Conservation (phyloP, 306 rosid genomes). For the Lathyrus sativus region DNA sequence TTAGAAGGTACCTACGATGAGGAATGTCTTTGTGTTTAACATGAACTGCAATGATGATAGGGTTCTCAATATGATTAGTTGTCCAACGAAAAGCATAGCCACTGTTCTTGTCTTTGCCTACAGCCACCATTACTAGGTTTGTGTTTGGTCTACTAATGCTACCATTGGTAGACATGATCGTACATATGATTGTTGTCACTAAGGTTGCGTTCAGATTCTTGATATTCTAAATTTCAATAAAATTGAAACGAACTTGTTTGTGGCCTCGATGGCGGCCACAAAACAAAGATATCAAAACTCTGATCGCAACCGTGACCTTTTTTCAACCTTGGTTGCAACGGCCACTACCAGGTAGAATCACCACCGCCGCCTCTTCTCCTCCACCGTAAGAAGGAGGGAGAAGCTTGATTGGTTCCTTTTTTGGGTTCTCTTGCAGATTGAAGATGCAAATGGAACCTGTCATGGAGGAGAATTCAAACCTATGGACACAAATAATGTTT, state of each 20-base stretch:
- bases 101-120: constrained; percentile 78
- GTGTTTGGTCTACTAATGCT: constrained; percentile 28
- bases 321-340: not conserved
- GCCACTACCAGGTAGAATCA: not conserved
- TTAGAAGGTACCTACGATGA: constrained; percentile 76
- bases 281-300: not conserved
- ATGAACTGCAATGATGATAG: constrained; percentile 59
- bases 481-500: constrained; percentile 26
- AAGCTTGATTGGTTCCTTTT: constrained; percentile 4
- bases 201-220: not conserved
- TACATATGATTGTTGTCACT: not conserved
- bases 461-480: not conserved
- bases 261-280: not conserved
- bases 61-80: constrained; percentile 51
- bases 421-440: not conserved
- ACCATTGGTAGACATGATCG: constrained; percentile 42
- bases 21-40: constrained; percentile 55
- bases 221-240: not conserved
- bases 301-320: not conserved
- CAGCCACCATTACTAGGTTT: constrained; percentile 69
- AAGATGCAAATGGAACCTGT: constrained; percentile 31
- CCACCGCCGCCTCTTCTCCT: constrained; percentile 2
- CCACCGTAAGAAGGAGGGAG: constrained; percentile 1
- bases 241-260: not conserved
- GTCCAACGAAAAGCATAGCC: constrained; percentile 72